A percentile compares a stretch with the other conserved stretches of the same genome.
These are phyloP conservation scores for Kalmusia sp. DNA, from an alignment of 2,329 filamentous ascomycete species.

Conservation along the genomic window DNA sequence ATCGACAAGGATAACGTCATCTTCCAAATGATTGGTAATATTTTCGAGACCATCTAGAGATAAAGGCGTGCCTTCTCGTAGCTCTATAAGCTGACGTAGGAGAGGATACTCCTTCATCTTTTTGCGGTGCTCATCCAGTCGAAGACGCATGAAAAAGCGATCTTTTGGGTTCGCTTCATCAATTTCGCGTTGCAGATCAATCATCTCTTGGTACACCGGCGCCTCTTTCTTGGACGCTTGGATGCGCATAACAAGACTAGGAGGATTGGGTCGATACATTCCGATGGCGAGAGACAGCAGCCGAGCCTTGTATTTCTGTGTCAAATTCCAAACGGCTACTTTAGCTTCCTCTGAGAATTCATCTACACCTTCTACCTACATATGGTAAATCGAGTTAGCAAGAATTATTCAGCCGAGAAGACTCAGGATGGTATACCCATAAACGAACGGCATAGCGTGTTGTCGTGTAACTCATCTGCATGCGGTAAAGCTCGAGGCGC, in stretches of 20 bases:
- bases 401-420: not conserved
- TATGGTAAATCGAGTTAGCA: not conserved
- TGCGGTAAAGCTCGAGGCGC: not conserved
- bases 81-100: not conserved
- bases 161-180: not conserved
- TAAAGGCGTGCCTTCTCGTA: constrained; percentile 8
- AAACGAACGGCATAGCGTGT: not conserved
- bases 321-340: not conserved
- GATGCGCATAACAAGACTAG: constrained; percentile 3
- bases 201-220: constrained; percentile 6
- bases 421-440: not conserved
- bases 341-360: not conserved
- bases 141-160: constrained; percentile 3
- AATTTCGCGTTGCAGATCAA: constrained; percentile 3
- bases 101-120: constrained; percentile 3
- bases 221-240: not conserved
- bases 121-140: constrained; percentile 1
- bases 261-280: constrained; percentile 2
- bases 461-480: constrained; percentile 2
- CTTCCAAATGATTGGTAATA: not conserved
- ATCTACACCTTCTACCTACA: not conserved
- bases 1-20: constrained; percentile 1
- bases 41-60: not conserved
- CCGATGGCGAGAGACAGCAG: constrained; percentile 7
- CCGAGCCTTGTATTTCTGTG: constrained; percentile 6